Conservation (phyloP, 2,329 filamentous ascomycete genomes). For the Diaporthe sp. region DNA sequence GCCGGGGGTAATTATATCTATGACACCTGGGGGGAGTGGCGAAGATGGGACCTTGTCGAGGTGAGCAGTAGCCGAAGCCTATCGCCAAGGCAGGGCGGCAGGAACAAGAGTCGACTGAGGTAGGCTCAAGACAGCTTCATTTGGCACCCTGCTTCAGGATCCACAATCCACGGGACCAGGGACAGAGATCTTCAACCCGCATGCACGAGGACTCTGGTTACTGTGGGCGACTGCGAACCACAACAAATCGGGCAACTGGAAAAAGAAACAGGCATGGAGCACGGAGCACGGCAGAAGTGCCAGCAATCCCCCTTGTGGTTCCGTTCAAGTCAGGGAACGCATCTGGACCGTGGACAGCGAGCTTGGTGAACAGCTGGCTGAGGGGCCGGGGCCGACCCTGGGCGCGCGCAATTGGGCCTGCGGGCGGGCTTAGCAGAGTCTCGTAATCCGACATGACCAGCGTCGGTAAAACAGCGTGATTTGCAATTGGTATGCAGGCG, state of each 20-base stretch:
- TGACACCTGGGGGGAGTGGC: slow-evolving; percentile 23
- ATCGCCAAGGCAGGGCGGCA: slow-evolving; percentile 33
- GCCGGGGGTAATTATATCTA: slow-evolving; percentile 35
- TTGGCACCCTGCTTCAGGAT: slow-evolving; percentile 32
- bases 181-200: slow-evolving; percentile 31
- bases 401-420: slow-evolving; percentile 25
- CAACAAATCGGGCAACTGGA: slow-evolving; percentile 29
- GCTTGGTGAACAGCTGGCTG: slow-evolving; percentile 31
- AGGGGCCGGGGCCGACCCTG: slow-evolving; percentile 31
- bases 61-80: slow-evolving; percentile 30
- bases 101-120: slow-evolving; percentile 31
- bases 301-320: slow-evolving; percentile 13
- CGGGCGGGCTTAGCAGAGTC: slow-evolving; percentile 23
- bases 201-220: slow-evolving; percentile 27
- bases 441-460: slow-evolving; percentile 6
- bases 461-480: slow-evolving; percentile 20
- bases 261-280: slow-evolving; percentile 27
- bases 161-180: slow-evolving; percentile 36
- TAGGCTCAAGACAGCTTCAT: slow-evolving; percentile 31
- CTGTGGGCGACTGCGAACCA: slow-evolving; percentile 22
- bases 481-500: slow-evolving; percentile 28
- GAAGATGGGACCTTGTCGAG: slow-evolving; percentile 31
- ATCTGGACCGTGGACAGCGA: slow-evolving; percentile 21
- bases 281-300: slow-evolving; percentile 18
- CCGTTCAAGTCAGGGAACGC: slow-evolving; percentile 27